Evolutionary conservation across 768 basidiomycete species (phyloP), one percentile per base, ranked within the genome.

Genomic region (Mycena alexandri): DNA sequence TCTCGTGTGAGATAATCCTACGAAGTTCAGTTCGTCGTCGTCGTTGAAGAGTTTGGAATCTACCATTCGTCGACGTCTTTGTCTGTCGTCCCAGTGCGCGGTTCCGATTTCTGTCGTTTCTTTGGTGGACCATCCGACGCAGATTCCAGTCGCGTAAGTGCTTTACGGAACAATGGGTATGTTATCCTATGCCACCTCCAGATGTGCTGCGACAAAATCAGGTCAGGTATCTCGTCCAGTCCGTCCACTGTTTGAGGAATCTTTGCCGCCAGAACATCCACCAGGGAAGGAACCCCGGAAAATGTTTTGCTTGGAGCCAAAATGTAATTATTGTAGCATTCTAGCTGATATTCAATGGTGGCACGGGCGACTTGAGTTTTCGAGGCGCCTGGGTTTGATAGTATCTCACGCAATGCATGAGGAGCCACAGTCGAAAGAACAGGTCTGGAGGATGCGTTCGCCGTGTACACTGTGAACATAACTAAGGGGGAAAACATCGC

Each of bases 11-110:
- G 8, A 58, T 19, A 19, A 58, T 58, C 56, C 56, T 58, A 34
- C n/a, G n/a, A n/a, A n/a, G n/a, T n/a, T n/a, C n/a, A n/a, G n/a
- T n/a, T n/a, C 17, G n/a, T 2, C 5, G 8, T 38, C 13, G 36
- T 55, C 1, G 9, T 10, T 22, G n/a, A 22, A 22, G 29, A 44
- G 12, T 24, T 17, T 44, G 29, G 42, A 29, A n/a, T 3, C n/a
- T n/a, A 58, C 56, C 56, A 58, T 47, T 58, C 56, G 17, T 58
- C 56, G 8, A 58, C 34, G n/a, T 46, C 56, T 58, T 46, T 58
- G 8, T 13, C 16, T 9, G 44, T 19, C n/a, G 19, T 41, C 22
- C 1, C 54, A 5, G 41, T 24, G 1, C 21, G 38, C 19, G 54
- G 10, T 22, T 55, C 54, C 5, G 29, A 19, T 42, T 46, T 58